Percentiles rank a stretch among this genome's conserved stretches.
Conservation (phyloP, 768 basidiomycete genomes). For the Naematelia encephala region DNA sequence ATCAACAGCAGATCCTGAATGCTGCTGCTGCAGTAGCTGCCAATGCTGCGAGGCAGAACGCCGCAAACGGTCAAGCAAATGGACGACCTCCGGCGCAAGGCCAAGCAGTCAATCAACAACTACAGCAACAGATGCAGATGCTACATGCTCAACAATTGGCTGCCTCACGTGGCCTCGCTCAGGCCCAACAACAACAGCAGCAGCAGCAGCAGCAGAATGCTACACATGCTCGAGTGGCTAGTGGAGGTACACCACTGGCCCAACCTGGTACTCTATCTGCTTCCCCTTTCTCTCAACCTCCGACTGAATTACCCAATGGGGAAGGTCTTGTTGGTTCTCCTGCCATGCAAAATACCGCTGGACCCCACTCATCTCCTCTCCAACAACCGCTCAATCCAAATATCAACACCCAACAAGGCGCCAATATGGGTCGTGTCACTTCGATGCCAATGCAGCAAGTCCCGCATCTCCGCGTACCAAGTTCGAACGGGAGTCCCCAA, state of each 20-base stretch:
- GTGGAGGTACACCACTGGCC: constrained; percentile 26
- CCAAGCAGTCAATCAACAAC: constrained; percentile 14
- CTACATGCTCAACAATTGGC: constrained; percentile 40
- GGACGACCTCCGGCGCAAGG: constrained; percentile 11
- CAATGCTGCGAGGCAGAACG: constrained; percentile 21
- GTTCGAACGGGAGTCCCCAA: constrained; percentile 17
- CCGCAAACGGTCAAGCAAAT: not conserved
- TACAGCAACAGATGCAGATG: constrained; percentile 38
- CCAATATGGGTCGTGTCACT: constrained; percentile 10
- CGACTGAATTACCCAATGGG: constrained; percentile 21
- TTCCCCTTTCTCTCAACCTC: constrained; percentile 30
- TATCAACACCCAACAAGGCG: constrained; percentile 7
- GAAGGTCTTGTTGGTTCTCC: constrained; percentile 16
- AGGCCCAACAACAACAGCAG: constrained; percentile 22
- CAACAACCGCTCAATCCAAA: constrained; percentile 4
- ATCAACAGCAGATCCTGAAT: constrained; percentile 39
- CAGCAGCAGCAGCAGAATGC: constrained; percentile 2
- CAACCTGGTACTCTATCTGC: constrained; percentile 19
- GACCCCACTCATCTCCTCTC: constrained; percentile 14
- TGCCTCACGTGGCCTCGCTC: constrained; percentile 33
- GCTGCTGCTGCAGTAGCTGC: constrained; percentile 40
- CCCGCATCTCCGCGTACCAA: constrained; percentile 28
- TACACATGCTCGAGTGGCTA: constrained; percentile 11
- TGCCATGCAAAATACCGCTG: constrained; percentile 15
- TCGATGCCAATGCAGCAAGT: constrained; percentile 18